Evolutionary conservation across 768 basidiomycete genomes (phyloP), one percentile per base, ranked within the genome.

Genomic region (Tylopilus rubrobrunneus): DNA sequence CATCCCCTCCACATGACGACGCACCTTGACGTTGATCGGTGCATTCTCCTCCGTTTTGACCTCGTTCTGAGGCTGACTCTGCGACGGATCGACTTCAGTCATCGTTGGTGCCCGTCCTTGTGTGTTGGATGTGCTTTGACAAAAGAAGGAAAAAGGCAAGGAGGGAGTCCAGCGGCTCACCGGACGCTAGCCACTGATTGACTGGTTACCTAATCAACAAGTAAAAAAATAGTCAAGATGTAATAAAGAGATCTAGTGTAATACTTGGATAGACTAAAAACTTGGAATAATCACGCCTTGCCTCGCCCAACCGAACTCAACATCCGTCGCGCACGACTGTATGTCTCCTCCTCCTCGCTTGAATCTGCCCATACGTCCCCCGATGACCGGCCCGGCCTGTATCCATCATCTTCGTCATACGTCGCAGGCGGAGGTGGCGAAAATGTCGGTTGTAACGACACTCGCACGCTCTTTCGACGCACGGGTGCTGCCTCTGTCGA

Each of bases 1-100:
- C 8, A 2, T 31, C 8, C 8, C 29, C 29, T 8, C 29, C 12
- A 34, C 5, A 15, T 2, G 34, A 34, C 25, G 12, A 42, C 78
- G 46, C 56, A 88, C 89, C 81, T 87, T 90, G 70, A 91, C 82
- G 65, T 89, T 90, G 67, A 91, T 90, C 33, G 88, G 80, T 14
- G 79, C 73, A 59, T 82, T 81, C 9, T 77, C 69, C 57, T 84
- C 85, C 23, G 68, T 31, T 69, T 88, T 86, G 55, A 78, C 37
- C n/a, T 39, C 68, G 7, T 72, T 66, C 48, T 78, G 74, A 40
- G 66, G 67, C 45, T 15, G 34, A n/a, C 1, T 61, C 23, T 61
- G 56, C 37, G 44, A 33, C 15, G 29, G 19, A 25, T 62, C 62
- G 19, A 48, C 12, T 10, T 53, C 58, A 15, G 58, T 8, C 62